These are phyloP conservation scores for Wickerhamomyces silvicola DNA, from an alignment of 805 yeast genomes.

Conservation along the genomic window DNA sequence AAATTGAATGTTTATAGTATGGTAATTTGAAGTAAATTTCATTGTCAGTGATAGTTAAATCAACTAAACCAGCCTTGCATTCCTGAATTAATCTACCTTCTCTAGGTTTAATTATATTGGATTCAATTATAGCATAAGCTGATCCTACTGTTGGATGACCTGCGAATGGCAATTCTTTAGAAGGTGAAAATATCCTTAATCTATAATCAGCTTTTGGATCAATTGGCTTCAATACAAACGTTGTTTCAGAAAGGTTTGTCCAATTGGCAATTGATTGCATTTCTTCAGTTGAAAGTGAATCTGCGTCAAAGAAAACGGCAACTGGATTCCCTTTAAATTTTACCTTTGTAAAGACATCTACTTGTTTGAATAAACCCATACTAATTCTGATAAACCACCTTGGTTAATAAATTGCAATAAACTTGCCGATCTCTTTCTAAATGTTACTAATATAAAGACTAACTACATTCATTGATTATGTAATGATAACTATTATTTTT, in stretches of 20 bases:
- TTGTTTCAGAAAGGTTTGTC: constrained; percentile 57
- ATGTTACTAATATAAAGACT: no score
- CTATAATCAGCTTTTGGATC: constrained; percentile 36
- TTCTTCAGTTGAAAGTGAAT: constrained; percentile 29
- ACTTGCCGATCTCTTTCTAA: no score
- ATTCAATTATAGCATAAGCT: constrained; percentile 38
- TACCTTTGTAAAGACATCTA: constrained; percentile 28
- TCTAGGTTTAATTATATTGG: constrained; percentile 24
- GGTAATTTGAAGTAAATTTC: constrained; percentile 25
- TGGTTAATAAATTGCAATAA: no score
- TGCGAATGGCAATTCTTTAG: constrained; percentile 49
- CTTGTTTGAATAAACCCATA: constrained; percentile 23
- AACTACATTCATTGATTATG: no score
- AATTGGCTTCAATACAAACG: constrained; percentile 41
- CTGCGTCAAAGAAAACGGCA: constrained; percentile 42
- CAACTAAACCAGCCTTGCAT: constrained; percentile 39
- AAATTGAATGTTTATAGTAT: constrained; percentile 10
- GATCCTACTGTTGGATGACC: constrained; percentile 61
- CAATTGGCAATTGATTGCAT: constrained; percentile 47
- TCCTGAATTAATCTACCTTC: constrained; percentile 32
- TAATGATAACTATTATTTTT: no score
- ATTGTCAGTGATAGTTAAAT: constrained; percentile 22
- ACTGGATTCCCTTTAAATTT: constrained; percentile 41
- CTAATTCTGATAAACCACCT: neutral
- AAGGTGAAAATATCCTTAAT: constrained; percentile 44